Conservation (phyloP, 345 rosid species). For the Euphorbia lathyris region DNA sequence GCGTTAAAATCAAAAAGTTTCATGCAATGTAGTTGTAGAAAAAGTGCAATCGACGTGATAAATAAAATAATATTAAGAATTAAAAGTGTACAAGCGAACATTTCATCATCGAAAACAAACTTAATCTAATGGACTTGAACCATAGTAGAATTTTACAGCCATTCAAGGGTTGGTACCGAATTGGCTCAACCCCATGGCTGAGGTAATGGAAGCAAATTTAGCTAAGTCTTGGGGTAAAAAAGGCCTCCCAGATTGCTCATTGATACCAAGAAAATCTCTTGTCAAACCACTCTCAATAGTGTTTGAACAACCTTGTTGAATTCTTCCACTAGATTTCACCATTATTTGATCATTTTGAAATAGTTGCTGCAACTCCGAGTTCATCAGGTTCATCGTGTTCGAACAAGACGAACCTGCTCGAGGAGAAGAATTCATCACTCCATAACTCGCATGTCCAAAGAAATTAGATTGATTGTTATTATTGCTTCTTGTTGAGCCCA, state of each 20-base stretch:
- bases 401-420: constrained; percentile 36
- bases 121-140: not conserved
- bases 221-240: constrained; percentile 65
- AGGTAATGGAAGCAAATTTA: constrained; percentile 64
- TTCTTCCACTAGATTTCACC: constrained; percentile 30
- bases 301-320: constrained; percentile 33
- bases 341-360: constrained; percentile 31
- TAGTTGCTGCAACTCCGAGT: constrained; percentile 30
- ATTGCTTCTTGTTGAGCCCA: constrained; percentile 85
- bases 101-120: not conserved
- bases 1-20: too few species aligned
- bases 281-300: constrained; percentile 50
- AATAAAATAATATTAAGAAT: too few species aligned
- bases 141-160: too few species aligned
- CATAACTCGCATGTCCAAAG: constrained; percentile 33
- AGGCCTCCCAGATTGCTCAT: constrained; percentile 46
- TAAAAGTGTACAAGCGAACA: not conserved
- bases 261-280: constrained; percentile 77
- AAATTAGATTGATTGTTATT: constrained; percentile 31
- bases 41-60: too few species aligned
- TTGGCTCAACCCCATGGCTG: constrained; percentile 46
- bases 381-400: constrained; percentile 23
- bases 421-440: constrained; percentile 46
- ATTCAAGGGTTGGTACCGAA: constrained; percentile 32
- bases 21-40: too few species aligned